These are phyloP conservation scores for Borealophlyctis nickersoniae DNA, from an alignment of 192 early-diverging fungal genomes.

Conservation along the genomic window DNA sequence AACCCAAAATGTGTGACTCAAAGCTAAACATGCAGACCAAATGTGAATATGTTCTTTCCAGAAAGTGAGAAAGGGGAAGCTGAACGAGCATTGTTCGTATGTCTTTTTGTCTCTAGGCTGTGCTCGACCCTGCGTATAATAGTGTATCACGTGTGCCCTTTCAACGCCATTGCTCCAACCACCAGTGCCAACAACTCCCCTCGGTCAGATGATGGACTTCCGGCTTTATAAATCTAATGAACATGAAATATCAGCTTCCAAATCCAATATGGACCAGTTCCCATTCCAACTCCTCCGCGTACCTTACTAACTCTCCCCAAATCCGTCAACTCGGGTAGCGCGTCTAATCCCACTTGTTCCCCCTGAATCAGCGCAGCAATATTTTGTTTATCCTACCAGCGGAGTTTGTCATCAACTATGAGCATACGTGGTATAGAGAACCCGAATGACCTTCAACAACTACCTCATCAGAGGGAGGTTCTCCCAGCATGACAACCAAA, in stretches of 20 bases:
- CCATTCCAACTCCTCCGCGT: neutral
- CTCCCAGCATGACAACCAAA: constrained; percentile 20
- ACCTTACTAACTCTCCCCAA: constrained; percentile 18
- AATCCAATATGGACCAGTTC: neutral
- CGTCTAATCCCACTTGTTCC: neutral
- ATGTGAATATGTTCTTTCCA: no score
- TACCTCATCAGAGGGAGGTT: constrained; percentile 15
- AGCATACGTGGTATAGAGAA: no score
- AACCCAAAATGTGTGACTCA: no score
- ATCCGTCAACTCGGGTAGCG: constrained; percentile 7
- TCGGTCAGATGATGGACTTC: neutral
- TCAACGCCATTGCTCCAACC: constrained; percentile 32
- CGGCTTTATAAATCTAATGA: constrained; percentile 18
- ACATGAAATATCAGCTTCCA: constrained; percentile 1
- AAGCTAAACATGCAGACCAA: no score
- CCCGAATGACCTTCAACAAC: no score
- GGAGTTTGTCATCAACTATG: neutral
- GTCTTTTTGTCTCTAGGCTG: no score
- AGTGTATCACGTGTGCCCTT: constrained; percentile 19
- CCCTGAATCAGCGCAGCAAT: constrained; percentile 12
- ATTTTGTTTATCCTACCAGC: neutral
- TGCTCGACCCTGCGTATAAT: no score
- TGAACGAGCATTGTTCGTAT: no score
- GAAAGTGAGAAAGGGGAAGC: no score
- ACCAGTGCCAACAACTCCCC: constrained; percentile 15